Base-by-base conservation (phyloP, 2,329 filamentous ascomycete species). In the Trichoderma asperellum region DNA sequence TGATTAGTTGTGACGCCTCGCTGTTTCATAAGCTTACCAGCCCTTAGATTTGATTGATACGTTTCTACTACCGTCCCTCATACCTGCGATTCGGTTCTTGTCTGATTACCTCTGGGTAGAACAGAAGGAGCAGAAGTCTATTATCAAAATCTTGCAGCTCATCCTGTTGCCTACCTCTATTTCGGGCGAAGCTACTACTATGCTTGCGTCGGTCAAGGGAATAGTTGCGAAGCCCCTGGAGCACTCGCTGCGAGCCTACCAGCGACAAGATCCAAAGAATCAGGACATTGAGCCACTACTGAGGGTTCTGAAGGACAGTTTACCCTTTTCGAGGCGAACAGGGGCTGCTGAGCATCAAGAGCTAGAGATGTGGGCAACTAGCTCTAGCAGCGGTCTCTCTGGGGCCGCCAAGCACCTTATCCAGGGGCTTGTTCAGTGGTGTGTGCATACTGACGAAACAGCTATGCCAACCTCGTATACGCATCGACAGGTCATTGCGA, bases 21-120 rank as follows among this genome's bases (percentile, higher is more conserved):
- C n/a, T 43, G 40, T 43, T 40, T 29, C 34, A 29, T 37, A 40
- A 4, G 37, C 64, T 63, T 7, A 57, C 49, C 12, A 1, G 4
- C 29, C 29, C 4, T 2, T 70, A 91, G 89, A 94, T 75, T 83
- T 96, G 12, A 88, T 94, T 3, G 92, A 94, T 73, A 92, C 92
- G 0, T 94, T 94, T 72, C 81, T 96, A 2, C 81, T 95, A n/a
- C 92, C 93, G 0, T 92, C 92, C 0, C 83, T 96, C 0, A 88
- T 95, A 2, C 88, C 90, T 5, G 92, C 91, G 0, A 86, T 95
- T 16, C 84, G 86, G 2, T 95, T 91, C 82, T 84, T 96, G 70
- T 85, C 89, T 1, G 87, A 89, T 67, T 88, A 92, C 73, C 87
- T 93, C 4, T 91, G 90, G 84, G 85, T 89, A 63, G 87, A 90